A percentile compares a stretch with the other conserved stretches of the same genome.
Evolutionary conservation across 225 moss, liverwort and hornwort species (phyloP).

Genomic region (Climacium dendroides): DNA sequence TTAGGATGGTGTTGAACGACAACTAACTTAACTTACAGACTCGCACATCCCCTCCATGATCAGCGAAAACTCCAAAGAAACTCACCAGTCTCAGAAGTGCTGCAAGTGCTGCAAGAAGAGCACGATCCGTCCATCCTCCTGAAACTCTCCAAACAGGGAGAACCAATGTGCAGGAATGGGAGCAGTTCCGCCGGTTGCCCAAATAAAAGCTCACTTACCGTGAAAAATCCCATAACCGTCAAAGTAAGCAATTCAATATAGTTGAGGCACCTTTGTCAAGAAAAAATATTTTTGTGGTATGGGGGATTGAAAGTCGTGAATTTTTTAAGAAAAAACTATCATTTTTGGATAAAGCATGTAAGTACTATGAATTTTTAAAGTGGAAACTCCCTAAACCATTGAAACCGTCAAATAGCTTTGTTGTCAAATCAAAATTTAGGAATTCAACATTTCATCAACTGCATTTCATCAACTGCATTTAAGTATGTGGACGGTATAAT

Average conservation of each 20-base stretch:
- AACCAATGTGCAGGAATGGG: not conserved
- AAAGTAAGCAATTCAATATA: not conserved
- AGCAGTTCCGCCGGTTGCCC: not conserved
- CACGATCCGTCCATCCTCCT: not conserved
- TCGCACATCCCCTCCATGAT: not conserved
- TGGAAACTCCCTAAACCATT: not conserved
- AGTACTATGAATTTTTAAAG: not conserved
- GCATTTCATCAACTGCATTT: not conserved
- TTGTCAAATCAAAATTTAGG: too few species aligned
- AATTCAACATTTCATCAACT: too few species aligned
- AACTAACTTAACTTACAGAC: too few species aligned
- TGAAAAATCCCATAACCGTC: not conserved
- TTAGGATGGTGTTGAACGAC: not conserved
- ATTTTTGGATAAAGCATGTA: not conserved
- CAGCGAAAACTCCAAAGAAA: not conserved
- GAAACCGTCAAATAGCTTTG: not conserved
- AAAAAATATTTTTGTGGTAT: too few species aligned
- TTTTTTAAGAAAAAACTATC: not conserved
- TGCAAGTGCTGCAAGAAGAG: not conserved
- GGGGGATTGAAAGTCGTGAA: not conserved
- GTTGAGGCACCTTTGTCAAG: not conserved
- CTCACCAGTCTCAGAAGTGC: not conserved
- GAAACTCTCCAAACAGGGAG: not conserved
- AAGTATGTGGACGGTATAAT: not conserved
- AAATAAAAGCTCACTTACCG: not conserved